A percentile compares a stretch with the other conserved stretches of the same genome.
phyloP scores from a whole-genome alignment of 2,329 filamentous ascomycete species.

The Nigrograna mackinnonii region DNA sequence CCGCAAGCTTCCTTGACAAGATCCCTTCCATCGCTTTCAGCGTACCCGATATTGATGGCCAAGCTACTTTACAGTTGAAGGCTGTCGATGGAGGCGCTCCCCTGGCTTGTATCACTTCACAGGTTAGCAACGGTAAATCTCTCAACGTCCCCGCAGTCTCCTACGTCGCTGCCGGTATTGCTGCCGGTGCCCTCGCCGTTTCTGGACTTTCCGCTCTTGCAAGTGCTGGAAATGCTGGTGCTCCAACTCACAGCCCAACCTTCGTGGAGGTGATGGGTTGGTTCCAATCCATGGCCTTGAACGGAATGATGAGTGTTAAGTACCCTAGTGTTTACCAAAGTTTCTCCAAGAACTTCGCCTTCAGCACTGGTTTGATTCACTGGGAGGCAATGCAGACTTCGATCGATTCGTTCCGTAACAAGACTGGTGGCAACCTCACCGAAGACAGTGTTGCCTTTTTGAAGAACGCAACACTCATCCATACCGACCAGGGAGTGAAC shows the following conservation, averaged over 20 bases:
- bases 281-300: slow-evolving; percentile 94
- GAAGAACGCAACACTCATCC: slow-evolving; percentile 75
- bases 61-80: slow-evolving; percentile 77
- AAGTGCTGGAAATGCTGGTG: slow-evolving; percentile 54
- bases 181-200: slow-evolving; percentile 78
- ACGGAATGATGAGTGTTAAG: slow-evolving; percentile 91
- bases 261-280: slow-evolving; percentile 85
- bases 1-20: slow-evolving; percentile 68
- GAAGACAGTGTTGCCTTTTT: slow-evolving; percentile 76
- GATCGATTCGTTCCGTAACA: slow-evolving; percentile 81
- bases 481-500: slow-evolving; percentile 61
- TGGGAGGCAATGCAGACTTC: slow-evolving; percentile 79
- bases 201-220: slow-evolving; percentile 72
- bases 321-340: slow-evolving; percentile 87
- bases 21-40: slow-evolving; percentile 90
- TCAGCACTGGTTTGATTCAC: slow-evolving; percentile 81
- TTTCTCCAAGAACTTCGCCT: slow-evolving; percentile 92
- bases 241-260: slow-evolving; percentile 73
- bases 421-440: slow-evolving; percentile 86
- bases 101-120: slow-evolving; percentile 81
- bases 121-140: slow-evolving; percentile 86
- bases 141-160: slow-evolving; percentile 74
- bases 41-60: slow-evolving; percentile 86
- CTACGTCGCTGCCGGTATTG: slow-evolving; percentile 82
- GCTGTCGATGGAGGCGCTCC: slow-evolving; percentile 61